Conservation (phyloP, 163 green algal species). For the Prototheca wickerhamii region DNA sequence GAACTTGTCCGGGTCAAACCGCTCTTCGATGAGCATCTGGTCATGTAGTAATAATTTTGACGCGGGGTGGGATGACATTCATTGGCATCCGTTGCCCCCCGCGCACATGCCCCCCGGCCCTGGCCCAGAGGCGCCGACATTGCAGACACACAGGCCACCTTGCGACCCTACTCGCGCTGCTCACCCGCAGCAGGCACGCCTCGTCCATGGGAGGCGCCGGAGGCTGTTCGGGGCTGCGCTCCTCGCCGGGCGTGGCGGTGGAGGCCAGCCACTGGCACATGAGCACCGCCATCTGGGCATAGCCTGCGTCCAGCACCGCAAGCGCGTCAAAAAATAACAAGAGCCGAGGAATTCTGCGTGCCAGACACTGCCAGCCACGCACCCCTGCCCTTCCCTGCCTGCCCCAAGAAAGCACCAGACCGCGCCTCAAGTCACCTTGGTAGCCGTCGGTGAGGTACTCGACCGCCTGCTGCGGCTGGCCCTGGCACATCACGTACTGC, state of each 20-base stretch:
- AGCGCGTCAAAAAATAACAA: too few species aligned
- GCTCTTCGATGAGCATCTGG: slow-evolving; percentile 45
- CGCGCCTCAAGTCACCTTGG: slow-evolving; percentile 36
- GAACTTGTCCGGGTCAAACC: slow-evolving; percentile 60
- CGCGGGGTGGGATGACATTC: neutral
- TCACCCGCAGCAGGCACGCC: slow-evolving; percentile 49
- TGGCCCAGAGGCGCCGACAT: too few species aligned
- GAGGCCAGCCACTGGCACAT: slow-evolving; percentile 50
- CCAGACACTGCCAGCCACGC: neutral
- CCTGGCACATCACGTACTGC: slow-evolving; percentile 52
- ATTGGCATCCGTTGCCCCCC: too few species aligned
- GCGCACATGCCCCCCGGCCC: too few species aligned
- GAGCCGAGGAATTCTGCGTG: too few species aligned
- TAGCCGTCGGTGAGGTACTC: slow-evolving; percentile 74
- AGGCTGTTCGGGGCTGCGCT: slow-evolving; percentile 2
- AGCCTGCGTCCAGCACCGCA: slow-evolving; percentile 34
- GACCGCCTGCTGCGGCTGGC: slow-evolving; percentile 51
- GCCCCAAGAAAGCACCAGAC: neutral
- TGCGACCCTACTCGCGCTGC: too few species aligned
- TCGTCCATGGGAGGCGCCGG: slow-evolving; percentile 33
- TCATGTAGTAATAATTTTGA: neutral
- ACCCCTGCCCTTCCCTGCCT: neutral
- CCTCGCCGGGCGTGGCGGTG: neutral
- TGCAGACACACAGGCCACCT: too few species aligned
- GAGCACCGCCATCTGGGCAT: slow-evolving; percentile 66